A percentile compares a stretch with the other conserved stretches of the same genome.
Conservation (phyloP, 2,329 filamentous ascomycete species). For the Periconia sp. region DNA sequence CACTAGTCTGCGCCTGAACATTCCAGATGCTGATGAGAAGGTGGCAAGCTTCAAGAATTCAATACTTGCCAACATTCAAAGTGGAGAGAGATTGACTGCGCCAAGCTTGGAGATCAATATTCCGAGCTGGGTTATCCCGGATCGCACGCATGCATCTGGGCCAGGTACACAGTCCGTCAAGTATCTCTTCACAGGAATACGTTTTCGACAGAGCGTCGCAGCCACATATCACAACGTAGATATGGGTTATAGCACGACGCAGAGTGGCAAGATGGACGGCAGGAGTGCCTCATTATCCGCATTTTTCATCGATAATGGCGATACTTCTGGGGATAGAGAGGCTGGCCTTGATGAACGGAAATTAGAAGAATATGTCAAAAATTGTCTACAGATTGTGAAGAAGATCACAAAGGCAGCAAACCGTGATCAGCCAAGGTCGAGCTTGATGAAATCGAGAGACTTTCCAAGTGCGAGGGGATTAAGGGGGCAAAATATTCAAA, state of each 20-base stretch:
- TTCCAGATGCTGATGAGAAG: slow-evolving; percentile 13
- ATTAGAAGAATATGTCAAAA: slow-evolving; percentile 25
- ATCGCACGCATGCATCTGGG: slow-evolving; percentile 10
- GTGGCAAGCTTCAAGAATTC: slow-evolving; percentile 23
- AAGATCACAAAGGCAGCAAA: slow-evolving; percentile 24
- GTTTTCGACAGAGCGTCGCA: slow-evolving; percentile 31
- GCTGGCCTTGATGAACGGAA: slow-evolving; percentile 11
- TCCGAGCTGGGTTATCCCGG: slow-evolving; percentile 36
- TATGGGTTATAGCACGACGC: slow-evolving; percentile 26
- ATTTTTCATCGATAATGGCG: slow-evolving; percentile 10
- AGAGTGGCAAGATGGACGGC: slow-evolving; percentile 36
- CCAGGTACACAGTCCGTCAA: slow-evolving; percentile 18
- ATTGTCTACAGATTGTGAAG: slow-evolving; percentile 25
- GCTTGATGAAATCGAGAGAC: slow-evolving; percentile 13
- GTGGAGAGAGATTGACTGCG: slow-evolving; percentile 34
- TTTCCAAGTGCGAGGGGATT: slow-evolving; percentile 20
- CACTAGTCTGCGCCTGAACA: slow-evolving; percentile 20
- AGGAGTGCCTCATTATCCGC: slow-evolving; percentile 27
- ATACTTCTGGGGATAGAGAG: neutral
- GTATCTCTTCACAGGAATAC: slow-evolving; percentile 38
- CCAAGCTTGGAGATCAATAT: slow-evolving; percentile 33
- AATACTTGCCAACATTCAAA: slow-evolving; percentile 31
- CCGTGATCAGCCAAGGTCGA: slow-evolving; percentile 16
- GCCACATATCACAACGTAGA: slow-evolving; percentile 17
- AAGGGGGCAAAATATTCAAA: slow-evolving; percentile 15